These are phyloP conservation scores for Plectosphaerella plurivora DNA, from an alignment of 2,329 filamentous ascomycete species.

Conservation along the genomic window DNA sequence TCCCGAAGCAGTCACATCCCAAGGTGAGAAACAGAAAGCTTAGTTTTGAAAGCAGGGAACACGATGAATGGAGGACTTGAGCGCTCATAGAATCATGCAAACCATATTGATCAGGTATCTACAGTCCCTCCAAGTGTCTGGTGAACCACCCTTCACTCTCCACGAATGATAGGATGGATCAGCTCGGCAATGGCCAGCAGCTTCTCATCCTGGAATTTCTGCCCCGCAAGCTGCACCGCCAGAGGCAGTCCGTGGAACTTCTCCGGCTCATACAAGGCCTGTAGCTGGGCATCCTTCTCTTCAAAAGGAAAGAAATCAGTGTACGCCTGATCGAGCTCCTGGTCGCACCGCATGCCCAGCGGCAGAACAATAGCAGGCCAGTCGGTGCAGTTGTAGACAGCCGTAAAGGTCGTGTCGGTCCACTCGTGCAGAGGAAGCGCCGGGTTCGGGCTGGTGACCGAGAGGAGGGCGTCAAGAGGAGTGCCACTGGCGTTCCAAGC, in stretches of 20 bases:
- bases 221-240: conserved; percentile 6
- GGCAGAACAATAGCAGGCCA: background rate
- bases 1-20: too few species aligned
- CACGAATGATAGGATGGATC: too few species aligned
- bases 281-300: background rate
- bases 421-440: background rate
- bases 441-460: background rate
- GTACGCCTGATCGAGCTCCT: background rate
- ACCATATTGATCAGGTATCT: too few species aligned
- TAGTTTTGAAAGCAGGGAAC: too few species aligned
- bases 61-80: too few species aligned
- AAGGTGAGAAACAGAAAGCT: too few species aligned
- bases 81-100: too few species aligned
- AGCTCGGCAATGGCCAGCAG: conserved; percentile 9
- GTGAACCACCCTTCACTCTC: too few species aligned
- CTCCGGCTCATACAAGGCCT: conserved; percentile 6
- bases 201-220: conserved; percentile 11
- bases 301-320: too few species aligned
- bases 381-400: background rate
- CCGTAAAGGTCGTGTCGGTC: background rate
- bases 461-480: background rate
- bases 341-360: background rate
- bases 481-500: background rate
- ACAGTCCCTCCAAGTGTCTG: too few species aligned
- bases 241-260: conserved; percentile 9